Conservation (phyloP, 139 green algal species). For the Dunaliella primolecta region DNA sequence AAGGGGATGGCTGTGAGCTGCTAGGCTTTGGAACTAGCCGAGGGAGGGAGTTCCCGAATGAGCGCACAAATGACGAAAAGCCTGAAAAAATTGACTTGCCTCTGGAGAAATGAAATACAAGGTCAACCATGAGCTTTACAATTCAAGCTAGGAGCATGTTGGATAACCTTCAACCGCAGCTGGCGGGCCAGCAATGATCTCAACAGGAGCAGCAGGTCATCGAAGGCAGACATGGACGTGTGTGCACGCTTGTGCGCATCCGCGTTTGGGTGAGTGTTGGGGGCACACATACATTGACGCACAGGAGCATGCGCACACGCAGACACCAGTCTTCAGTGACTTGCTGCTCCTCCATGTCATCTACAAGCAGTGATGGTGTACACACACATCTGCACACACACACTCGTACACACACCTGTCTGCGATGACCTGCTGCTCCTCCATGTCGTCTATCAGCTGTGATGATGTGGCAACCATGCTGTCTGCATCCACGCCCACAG, state of each 20-base stretch:
- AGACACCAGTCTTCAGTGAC: not conserved
- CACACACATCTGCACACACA: not conserved
- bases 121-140: not conserved
- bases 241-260: not conserved
- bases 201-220: too few species aligned
- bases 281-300: not conserved
- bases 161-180: too few species aligned
- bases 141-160: not conserved
- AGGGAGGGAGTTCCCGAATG: too few species aligned
- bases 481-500: conserved; percentile 18
- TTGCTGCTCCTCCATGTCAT: not conserved
- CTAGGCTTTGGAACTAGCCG: too few species aligned
- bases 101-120: not conserved
- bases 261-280: not conserved
- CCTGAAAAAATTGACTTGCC: too few species aligned
- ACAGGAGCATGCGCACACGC: not conserved
- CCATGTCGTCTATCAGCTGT: conserved; percentile 64
- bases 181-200: too few species aligned
- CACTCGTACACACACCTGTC: conserved; percentile 13
- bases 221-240: not conserved
- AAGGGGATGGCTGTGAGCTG: too few species aligned
- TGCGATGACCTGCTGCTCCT: conserved; percentile 41
- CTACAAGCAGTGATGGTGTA: not conserved
- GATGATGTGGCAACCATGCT: conserved; percentile 33
- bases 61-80: too few species aligned